Base-by-base conservation (phyloP, 169 alveolate species). In the Hepatocystis sp. region DNA sequence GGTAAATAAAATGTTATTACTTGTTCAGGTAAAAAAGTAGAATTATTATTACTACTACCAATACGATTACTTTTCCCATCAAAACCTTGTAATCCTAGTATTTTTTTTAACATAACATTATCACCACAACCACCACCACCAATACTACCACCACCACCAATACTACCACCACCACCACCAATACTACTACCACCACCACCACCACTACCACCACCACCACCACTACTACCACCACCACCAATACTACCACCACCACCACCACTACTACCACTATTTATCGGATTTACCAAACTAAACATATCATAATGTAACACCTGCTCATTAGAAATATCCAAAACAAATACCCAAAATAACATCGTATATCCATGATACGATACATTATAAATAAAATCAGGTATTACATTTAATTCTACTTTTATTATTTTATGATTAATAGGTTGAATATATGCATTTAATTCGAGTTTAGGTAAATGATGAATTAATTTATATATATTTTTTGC, bases 301-400 rank as follows among this genome's bases (percentile, higher is more conserved):
- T 97, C 99, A 67, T 95, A 94, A 91, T 98, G 98, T 27, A 99
- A 91, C 49, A 99, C 96, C 39, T 93, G 96, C 81, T 98, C 99
- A 49, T 98, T 97, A 67, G 98, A 98, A 17, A 95, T 97, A 85
- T 99, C 99, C 91, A 97, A 98, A 0, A 99, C 99, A 13, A 98
- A 85, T 1, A 98, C 92, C 99, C 99, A 97, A 78, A 98, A 98
- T 32, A 97, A 91, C 84, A 98, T 99, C 17, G 97, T 95, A 67
- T 90, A 88, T 19, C 99, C 99, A 86, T 98, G 99, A 64, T 81
- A 97, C 67, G 60, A 91, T 60, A 28, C 91, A 86, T 66, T 98
- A 99, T 99, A 98, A 88, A 93, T 94, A 93, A 98, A 98, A 86
- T 95, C 99, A 0, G 99, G 98, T 1, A 95, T 95, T 49, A 96